These are phyloP conservation scores for Blastocrithidia nonstop DNA, from an alignment of 208 protist species.

Conservation along the genomic window DNA sequence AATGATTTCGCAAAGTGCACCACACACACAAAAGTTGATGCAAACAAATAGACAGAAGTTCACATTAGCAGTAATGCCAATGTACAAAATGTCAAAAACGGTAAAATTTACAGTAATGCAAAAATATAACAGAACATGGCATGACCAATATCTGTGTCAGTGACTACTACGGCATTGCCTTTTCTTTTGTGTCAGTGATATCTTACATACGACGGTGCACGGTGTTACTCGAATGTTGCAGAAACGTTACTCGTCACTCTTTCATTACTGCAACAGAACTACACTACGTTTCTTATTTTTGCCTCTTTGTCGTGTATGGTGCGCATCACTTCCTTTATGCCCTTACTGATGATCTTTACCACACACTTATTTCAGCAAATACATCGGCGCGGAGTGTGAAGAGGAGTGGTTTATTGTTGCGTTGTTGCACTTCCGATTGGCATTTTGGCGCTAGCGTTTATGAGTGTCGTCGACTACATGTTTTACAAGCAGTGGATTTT, in stretches of 20 bases:
- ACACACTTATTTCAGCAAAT: constrained; percentile 9
- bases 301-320: constrained; percentile 37
- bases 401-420: constrained; percentile 3
- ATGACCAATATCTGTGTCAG: constrained; percentile 2
- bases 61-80: too few species aligned
- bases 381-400: constrained; percentile 7
- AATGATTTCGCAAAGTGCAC: not conserved
- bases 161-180: constrained; percentile 5
- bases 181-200: constrained; percentile 43
- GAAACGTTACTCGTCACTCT: constrained; percentile 48
- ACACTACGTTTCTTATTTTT: constrained; percentile 32
- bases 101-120: not conserved
- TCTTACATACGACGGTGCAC: constrained; percentile 25
- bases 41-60: not conserved
- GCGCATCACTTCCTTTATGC: constrained; percentile 38
- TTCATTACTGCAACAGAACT: constrained; percentile 13
- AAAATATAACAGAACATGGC: not conserved
- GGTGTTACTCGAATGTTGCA: constrained; percentile 57
- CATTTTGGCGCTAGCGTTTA: constrained; percentile 10
- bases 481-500: constrained; percentile 37
- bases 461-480: constrained; percentile 28
- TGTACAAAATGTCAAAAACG: too few species aligned
- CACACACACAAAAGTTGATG: not conserved
- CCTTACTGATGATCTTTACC: constrained; percentile 32
- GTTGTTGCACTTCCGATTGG: constrained; percentile 6